Base-by-base conservation (phyloP, 768 basidiomycete genomes). In the Vararia minispora region DNA sequence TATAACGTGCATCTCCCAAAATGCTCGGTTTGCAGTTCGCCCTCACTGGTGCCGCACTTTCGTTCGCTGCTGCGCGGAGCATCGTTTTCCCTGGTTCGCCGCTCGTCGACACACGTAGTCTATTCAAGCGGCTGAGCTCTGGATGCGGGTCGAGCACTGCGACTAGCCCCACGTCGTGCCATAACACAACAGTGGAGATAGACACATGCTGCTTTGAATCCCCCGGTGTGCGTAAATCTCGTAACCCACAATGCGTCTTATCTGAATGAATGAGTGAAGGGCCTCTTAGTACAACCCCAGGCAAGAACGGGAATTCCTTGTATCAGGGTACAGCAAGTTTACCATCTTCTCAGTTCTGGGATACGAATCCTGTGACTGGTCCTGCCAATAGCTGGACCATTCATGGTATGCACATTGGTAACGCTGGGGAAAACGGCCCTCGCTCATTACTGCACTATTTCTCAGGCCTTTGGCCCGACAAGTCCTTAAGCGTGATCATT, bases 301-400 rank as follows among this genome's bases (percentile, higher is more conserved):
- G 68, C 66, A 50, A 32, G 47, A 17, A 17, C 24, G 1, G 3
- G 4, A 26, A 25, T 21, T 20, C 32, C 9, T 32, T 24, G 9
- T 36, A 28, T 40, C n/a, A n/a, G n/a, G n/a, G n/a, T n/a, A n/a
- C n/a, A n/a, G n/a, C n/a, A n/a, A 24, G 29, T 28, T 18, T 22
- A 26, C 18, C 6, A 12, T 23, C 18, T 13, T 28, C n/a, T 17
- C 54, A 80, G 74, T 80, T 84, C 58, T 85, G 82, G 80, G 79
- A 84, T 44, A 78, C 74, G 2, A 49, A 72, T 33, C 72, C 77
- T 0, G 54, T 68, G 3, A 74, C 72, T 14, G 80, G 82, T 9
- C 82, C 82, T 5, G 54, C 52, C 8, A 47, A 79, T 48, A 76
- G 74, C 49, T 85, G 82, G 80, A 85, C 79, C 1, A 76, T 83